Percentiles rank a stretch among this genome's conserved stretches.
These are phyloP conservation scores for Exobasidium cylindrosporum DNA, from an alignment of 1,284 basidiomycete genomes.

Conservation along the genomic window DNA sequence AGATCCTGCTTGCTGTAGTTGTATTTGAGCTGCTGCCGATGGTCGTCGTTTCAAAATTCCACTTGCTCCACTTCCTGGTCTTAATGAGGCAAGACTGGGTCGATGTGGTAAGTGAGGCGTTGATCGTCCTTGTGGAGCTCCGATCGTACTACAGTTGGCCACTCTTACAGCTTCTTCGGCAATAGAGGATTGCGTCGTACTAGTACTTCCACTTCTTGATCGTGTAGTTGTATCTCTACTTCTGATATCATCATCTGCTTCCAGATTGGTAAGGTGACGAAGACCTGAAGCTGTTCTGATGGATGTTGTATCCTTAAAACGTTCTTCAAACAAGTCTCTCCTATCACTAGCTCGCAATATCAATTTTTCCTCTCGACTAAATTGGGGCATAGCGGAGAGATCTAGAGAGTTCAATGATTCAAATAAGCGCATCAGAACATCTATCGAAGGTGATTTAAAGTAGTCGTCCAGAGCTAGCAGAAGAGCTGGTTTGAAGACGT, in stretches of 20 bases:
- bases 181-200: not conserved
- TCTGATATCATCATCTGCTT: not conserved
- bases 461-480: conserved; percentile 94
- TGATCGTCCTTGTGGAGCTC: not conserved
- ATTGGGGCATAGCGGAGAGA: conserved; percentile 70
- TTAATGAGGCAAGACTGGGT: conserved; percentile 57
- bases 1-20: not conserved
- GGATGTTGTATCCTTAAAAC: conserved; percentile 27
- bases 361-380: conserved; percentile 78
- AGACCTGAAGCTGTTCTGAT: not conserved
- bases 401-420: conserved; percentile 91
- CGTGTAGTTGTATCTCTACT: not conserved
- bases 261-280: not conserved
- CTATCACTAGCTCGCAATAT: conserved; percentile 84
- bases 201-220: conserved; percentile 5
- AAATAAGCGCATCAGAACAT: conserved; percentile 81
- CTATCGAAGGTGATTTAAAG: conserved; percentile 79
- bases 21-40: conserved; percentile 1
- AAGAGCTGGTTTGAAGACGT: conserved; percentile 96
- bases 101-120: conserved; percentile 1
- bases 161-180: not conserved
- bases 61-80: conserved; percentile 8
- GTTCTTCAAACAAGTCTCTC: conserved; percentile 86
- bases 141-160: not conserved
- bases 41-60: not conserved